Evolutionary conservation across 139 green algal genomes (phyloP).

Genomic region (Trebouxia sp.): DNA sequence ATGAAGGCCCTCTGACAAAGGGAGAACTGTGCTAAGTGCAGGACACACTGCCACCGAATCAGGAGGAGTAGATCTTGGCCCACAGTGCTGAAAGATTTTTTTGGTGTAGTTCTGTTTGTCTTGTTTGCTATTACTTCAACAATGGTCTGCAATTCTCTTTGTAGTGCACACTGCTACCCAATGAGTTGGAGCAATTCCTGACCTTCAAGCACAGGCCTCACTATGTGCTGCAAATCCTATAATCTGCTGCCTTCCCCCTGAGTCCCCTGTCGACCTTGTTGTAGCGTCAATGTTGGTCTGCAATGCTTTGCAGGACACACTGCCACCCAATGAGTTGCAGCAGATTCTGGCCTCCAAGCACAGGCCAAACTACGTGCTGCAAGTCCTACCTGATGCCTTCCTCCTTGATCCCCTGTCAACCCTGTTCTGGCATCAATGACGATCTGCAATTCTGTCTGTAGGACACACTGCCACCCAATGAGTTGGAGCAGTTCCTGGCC

Average conservation of each 20-base stretch:
- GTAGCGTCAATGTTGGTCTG: neutral
- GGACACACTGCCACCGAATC: no score
- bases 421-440: neutral
- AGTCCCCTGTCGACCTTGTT: neutral
- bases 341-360: neutral
- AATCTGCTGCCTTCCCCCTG: no score
- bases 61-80: no score
- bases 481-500: conserved; percentile 33
- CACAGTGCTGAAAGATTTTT: no score
- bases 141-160: no score
- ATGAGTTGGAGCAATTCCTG: neutral
- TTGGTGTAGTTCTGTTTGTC: no score
- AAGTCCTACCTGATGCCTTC: no score
- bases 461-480: conserved; percentile 35
- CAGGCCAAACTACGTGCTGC: neutral
- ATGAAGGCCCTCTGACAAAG: no score
- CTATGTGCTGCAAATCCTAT: neutral
- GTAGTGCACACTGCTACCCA: no score
- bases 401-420: no score
- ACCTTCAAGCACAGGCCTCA: neutral
- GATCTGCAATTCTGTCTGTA: neutral
- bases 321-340: no score
- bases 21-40: no score
- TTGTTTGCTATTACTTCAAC: neutral
- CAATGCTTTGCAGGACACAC: conserved; percentile 26